Evolutionary conservation across 441 rosid species (phyloP), one percentile per base, ranked within the genome.

Genomic region (Pelargonium australe): DNA sequence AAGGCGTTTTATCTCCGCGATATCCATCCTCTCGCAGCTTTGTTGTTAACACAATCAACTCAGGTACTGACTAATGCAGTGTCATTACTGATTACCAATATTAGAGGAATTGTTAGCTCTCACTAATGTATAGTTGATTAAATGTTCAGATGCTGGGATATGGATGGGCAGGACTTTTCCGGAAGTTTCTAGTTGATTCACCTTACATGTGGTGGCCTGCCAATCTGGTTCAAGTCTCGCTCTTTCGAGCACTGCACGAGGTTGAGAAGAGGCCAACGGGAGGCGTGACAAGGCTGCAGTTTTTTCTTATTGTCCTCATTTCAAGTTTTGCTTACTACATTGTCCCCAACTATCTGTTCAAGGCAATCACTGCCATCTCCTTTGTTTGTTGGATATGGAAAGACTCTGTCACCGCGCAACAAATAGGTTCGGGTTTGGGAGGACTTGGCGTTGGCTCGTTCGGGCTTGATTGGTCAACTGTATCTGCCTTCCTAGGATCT

Each of bases 171-270:
- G 85, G 86, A 63, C 63, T 81, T 17, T 83, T 81, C 75, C 64
- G 82, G 20, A 85, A 75, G 63, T 78, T 79, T 69, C 82, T 81
- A 8, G 83, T 85, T 13, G 89, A 85, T 78, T 81, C 85, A 0
- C 83, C 86, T 10, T 81, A 64, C 72, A 83, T 81, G 85, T 85
- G 89, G 84, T 85, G 86, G 86, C 86, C 86, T 37, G 34, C 75
- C 0, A 85, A 83, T 79, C 79, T 83, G 68, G 82, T 83, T 66
- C 88, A 83, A 68, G 86, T 85, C 61, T 85, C 86, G 13, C 82
- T 83, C 64, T 83, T 85, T 28, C 70, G 83, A 70, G 84, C 89
- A 3, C 73, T 83, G 51, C 89, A 85, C 40, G 83, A 83, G 40
- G 68, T 10, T 13, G 83, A 85, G 75, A 70, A n/a, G 23, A 68